Evolutionary conservation across 805 yeast genomes (phyloP).

Genomic region (Candida tibetensis): DNA sequence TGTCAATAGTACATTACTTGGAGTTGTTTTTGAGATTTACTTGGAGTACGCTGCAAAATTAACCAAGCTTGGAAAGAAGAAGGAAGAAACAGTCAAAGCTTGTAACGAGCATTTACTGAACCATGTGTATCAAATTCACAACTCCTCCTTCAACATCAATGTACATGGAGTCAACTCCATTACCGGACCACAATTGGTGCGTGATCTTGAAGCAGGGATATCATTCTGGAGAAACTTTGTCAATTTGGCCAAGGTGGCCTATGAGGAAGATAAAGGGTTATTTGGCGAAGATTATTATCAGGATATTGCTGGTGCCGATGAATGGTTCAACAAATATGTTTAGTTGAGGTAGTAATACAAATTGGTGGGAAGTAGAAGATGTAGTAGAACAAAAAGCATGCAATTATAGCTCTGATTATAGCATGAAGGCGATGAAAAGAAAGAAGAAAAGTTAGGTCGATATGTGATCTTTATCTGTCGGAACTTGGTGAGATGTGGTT

Average conservation of each 20-base stretch:
- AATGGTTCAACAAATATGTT: slow-evolving; percentile 27
- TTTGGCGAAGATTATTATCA: slow-evolving; percentile 22
- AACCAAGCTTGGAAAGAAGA: slow-evolving; percentile 20
- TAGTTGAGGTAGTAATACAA: slow-evolving; percentile 1
- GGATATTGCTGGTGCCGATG: slow-evolving; percentile 27
- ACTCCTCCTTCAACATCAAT: slow-evolving; percentile 39
- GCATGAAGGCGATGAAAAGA: too few species aligned
- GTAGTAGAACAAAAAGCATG: too few species aligned
- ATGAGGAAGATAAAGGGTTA: slow-evolving; percentile 26
- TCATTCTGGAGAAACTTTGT: slow-evolving; percentile 36
- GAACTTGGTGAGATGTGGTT: too few species aligned
- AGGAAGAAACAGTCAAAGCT: slow-evolving; percentile 24
- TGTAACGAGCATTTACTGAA: slow-evolving; percentile 34
- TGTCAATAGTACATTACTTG: slow-evolving; percentile 61
- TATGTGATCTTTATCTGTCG: too few species aligned
- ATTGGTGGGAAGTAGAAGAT: background rate
- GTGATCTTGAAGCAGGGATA: slow-evolving; percentile 32
- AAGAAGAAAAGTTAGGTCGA: too few species aligned
- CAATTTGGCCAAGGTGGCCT: slow-evolving; percentile 21
- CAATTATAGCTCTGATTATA: too few species aligned
- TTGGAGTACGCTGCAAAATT: slow-evolving; percentile 42
- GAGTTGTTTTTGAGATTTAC: slow-evolving; percentile 55
- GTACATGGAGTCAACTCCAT: slow-evolving; percentile 41
- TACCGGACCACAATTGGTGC: slow-evolving; percentile 27
- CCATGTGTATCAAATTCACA: slow-evolving; percentile 36